Base-by-base conservation (phyloP, 176 grass and related monocot species). In the Pontederia paniculata region DNA sequence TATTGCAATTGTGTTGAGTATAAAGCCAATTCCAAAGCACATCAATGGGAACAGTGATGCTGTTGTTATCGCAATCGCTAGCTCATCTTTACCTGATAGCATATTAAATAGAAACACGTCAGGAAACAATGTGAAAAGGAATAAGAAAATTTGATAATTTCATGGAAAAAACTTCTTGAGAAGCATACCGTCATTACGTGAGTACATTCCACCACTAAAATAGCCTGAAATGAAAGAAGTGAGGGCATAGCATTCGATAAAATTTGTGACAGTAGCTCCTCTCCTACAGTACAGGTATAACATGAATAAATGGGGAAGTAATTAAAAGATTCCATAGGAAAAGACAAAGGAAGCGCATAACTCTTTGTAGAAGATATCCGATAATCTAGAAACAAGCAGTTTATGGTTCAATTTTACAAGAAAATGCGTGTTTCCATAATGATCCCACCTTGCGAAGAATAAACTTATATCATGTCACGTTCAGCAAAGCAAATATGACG, bases 201-300 rank as follows among this genome's bases (percentile, higher is more conserved):
- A 89, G 55, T 89, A 96, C 42, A 96, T 76, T 10, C 78, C 22
- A 12, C 79, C 90, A 75, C 82, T 89, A 15, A 81, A 60, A 44
- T 96, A 96, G 59, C 90, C 90, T 23, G 85, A 96, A 54, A 96
- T 96, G 70, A 95, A 86, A 58, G 90, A 95, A 63, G 85, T 95
- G 64, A 95, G 85, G 60, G 85, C 85, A 80, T 96, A 96, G 62
- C 90, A 96, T 41, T 89, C 76, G 70, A 96, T 96, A 58, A 89
- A 89, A 62, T 85, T 96, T 37, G 85, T 96, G 53, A 80, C 85
- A 60, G 89, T 96, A 73, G 78, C 78, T 45, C 85, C 90, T 44
- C 90, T 76, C 66, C 90, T 95, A 55, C 50, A 46, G 73, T 44
- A 71, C 23, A 71, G 60, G 8, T 18, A 14, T 23, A 56, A 42